These are phyloP conservation scores for Eimeria falciformis DNA, from an alignment of 169 alveolate species.

Conservation along the genomic window DNA sequence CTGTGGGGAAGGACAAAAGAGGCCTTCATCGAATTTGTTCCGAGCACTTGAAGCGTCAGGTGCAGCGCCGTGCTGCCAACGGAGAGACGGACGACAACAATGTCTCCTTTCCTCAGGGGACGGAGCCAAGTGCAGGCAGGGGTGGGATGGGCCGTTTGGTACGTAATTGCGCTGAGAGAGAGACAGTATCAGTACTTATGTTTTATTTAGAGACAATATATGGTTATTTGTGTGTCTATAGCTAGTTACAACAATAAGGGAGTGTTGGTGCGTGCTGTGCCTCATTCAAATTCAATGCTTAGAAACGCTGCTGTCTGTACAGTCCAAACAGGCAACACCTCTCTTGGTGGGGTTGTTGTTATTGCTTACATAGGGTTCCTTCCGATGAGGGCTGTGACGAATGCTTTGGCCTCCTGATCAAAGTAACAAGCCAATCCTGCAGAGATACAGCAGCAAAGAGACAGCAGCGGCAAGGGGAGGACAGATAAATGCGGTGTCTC, in stretches of 20 bases:
- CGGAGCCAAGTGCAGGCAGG: neutral
- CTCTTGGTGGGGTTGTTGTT: too few relatives aligned
- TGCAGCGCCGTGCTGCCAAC: slow-evolving; percentile 25
- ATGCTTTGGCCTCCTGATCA: slow-evolving; percentile 25
- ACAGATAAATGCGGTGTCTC: too few relatives aligned
- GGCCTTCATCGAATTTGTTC: slow-evolving; percentile 20
- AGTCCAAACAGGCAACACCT: too few relatives aligned
- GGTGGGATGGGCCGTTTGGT: slow-evolving; percentile 8
- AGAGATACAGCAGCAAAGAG: neutral
- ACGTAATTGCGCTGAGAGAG: neutral
- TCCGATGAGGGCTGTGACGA: slow-evolving; percentile 41
- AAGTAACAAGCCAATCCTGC: slow-evolving; percentile 54
- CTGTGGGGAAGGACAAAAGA: slow-evolving; percentile 15
- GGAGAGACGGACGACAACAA: neutral
- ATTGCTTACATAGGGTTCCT: neutral
- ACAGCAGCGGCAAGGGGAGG: too few relatives aligned
- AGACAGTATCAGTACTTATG: too few relatives aligned
- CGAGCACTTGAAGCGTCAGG: slow-evolving; percentile 11
- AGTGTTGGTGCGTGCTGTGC: too few relatives aligned
- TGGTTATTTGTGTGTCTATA: too few relatives aligned
- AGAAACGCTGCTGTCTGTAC: too few relatives aligned
- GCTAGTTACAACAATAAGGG: too few relatives aligned
- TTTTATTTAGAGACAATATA: too few relatives aligned
- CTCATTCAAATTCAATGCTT: too few relatives aligned
- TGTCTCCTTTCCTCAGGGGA: slow-evolving; percentile 12